Conservation (phyloP, 345 rosid genomes). For the Boechera stricta region DNA sequence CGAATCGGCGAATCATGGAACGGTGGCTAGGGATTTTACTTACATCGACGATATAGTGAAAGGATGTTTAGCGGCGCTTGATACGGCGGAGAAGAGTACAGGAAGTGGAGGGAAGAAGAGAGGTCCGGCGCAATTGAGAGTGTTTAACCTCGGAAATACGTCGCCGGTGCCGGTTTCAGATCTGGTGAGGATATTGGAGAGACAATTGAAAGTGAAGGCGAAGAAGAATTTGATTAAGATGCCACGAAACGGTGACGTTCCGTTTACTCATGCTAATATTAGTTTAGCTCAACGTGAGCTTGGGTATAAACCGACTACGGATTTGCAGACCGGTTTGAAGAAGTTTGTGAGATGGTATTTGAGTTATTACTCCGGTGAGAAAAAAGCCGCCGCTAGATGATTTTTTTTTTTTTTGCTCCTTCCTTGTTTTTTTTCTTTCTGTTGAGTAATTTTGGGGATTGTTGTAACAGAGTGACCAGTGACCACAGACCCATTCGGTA, state of each 20-base stretch:
- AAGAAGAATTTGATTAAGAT: conserved; percentile 78
- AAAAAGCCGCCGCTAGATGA: conserved; percentile 59
- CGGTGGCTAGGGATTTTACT: conserved; percentile 91
- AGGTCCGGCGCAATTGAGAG: conserved; percentile 84
- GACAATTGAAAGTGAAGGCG: conserved; percentile 81
- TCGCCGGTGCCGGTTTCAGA: conserved; percentile 89
- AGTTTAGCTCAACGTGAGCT: conserved; percentile 81
- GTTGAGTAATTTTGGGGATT: conserved; percentile 31
- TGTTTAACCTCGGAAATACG: conserved; percentile 90
- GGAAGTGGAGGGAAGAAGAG: conserved; percentile 94
- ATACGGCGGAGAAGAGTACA: conserved; percentile 92
- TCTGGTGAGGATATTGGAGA: conserved; percentile 84
- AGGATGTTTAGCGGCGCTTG: conserved; percentile 84
- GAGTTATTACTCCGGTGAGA: conserved; percentile 65
- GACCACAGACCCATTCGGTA: conserved; percentile 17
- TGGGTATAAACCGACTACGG: conserved; percentile 85
- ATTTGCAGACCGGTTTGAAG: conserved; percentile 87
- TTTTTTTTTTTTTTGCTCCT: background rate
- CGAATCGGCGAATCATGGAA: conserved; percentile 70
- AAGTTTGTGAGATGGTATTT: conserved; percentile 91
- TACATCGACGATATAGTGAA: conserved; percentile 93
- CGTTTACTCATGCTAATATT: conserved; percentile 88
- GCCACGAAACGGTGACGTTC: conserved; percentile 96
- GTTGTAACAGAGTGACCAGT: background rate
- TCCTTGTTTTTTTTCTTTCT: background rate